These are phyloP conservation scores for Ceratocystiopsis sp. DNA, from an alignment of 2,329 filamentous ascomycete genomes.

Conservation along the genomic window DNA sequence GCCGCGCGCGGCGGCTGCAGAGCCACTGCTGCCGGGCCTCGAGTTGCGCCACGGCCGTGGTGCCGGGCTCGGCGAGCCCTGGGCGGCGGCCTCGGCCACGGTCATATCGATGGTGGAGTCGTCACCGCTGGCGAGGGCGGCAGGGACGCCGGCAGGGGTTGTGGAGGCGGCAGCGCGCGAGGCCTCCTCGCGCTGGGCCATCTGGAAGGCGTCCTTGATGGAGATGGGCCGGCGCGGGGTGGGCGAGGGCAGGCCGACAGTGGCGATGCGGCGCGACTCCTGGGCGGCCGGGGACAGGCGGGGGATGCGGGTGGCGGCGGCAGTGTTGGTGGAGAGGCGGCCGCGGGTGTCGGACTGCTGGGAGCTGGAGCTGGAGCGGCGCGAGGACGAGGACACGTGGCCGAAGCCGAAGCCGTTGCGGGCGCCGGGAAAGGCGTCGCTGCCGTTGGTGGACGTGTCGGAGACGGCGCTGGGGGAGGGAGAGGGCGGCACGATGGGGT, in stretches of 20 bases:
- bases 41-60: conserved; percentile 26
- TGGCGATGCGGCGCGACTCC: too few species aligned
- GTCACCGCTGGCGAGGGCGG: too few species aligned
- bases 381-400: not conserved
- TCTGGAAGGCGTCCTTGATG: conserved; percentile 24
- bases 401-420: not conserved
- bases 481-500: not conserved
- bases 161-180: conserved; percentile 7
- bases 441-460: conserved; percentile 4
- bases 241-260: not conserved
- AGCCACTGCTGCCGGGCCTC: too few species aligned
- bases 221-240: conserved; percentile 18
- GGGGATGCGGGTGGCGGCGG: conserved; percentile 14
- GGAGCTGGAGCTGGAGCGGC: conserved; percentile 12
- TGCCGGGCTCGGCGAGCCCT: conserved; percentile 33
- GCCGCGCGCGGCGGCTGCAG: conserved; percentile 5
- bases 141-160: too few species aligned
- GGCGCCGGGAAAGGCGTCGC: not conserved
- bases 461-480: conserved; percentile 2
- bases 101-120: too few species aligned
- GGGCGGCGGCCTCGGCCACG: conserved; percentile 4
- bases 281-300: conserved; percentile 11
- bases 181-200: conserved; percentile 20
- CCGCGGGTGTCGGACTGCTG: conserved; percentile 9
- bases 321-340: conserved; percentile 1